These are phyloP conservation scores for Penicillium cataractarum DNA, from an alignment of 495 filamentous ascomycete genomes.

Conservation along the genomic window DNA sequence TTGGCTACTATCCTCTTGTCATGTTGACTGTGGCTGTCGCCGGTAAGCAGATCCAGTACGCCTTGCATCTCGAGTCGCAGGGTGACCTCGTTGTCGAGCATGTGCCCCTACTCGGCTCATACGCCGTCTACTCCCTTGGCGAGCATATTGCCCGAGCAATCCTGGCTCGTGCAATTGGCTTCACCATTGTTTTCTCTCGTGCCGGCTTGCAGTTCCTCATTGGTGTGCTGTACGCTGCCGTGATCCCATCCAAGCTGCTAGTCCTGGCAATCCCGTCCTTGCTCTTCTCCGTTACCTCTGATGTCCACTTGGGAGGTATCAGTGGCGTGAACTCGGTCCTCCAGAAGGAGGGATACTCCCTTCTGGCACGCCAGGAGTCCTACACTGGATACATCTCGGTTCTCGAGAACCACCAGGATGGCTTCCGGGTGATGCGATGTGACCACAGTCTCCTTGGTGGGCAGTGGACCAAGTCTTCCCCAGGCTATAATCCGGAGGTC, in stretches of 20 bases:
- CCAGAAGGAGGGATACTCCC: conserved; percentile 47
- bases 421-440: conserved; percentile 84
- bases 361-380: conserved; percentile 81
- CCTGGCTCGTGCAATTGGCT: conserved; percentile 61
- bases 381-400: conserved; percentile 92
- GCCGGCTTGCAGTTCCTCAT: conserved; percentile 71
- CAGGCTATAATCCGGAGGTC: conserved; percentile 50
- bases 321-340: conserved; percentile 66
- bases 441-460: conserved; percentile 94
- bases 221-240: conserved; percentile 60
- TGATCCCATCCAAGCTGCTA: conserved; percentile 70
- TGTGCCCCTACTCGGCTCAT: conserved; percentile 63
- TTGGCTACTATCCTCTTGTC: conserved; percentile 76
- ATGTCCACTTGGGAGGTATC: conserved; percentile 67
- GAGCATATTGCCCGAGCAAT: conserved; percentile 56
- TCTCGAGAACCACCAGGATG: conserved; percentile 67
- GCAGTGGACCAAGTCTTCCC: conserved; percentile 65
- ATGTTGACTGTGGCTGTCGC: conserved; percentile 66
- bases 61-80: conserved; percentile 55
- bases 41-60: conserved; percentile 61
- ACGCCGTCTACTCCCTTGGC: conserved; percentile 61
- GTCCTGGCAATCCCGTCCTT: conserved; percentile 67
- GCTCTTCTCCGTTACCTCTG: conserved; percentile 68
- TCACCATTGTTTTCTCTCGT: conserved; percentile 64
- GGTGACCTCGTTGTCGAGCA: conserved; percentile 60